Base-by-base conservation (phyloP, 176 grass and related monocot species). In the Ampelocalamus luodianensis region DNA sequence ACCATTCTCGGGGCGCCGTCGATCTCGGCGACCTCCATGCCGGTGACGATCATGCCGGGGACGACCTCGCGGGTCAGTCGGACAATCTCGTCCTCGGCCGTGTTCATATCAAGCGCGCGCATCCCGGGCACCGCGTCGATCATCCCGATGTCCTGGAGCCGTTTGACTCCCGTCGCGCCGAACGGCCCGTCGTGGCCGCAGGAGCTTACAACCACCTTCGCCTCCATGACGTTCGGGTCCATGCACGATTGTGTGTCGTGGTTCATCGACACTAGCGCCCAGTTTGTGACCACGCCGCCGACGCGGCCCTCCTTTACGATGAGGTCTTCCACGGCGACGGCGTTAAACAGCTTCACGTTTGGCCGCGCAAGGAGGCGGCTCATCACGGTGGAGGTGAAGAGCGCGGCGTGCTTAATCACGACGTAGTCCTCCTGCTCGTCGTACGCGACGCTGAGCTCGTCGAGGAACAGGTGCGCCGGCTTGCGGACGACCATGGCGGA, bases 21-120 rank as follows among this genome's bases (percentile, higher is more conserved):
- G 23, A 99, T 99, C 90, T 99, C 96, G 10, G 96, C 96, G 32
- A 96, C 96, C 86, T 99, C 96, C 96, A 99, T 99, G 3, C 96
- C 96, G 54, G 96, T 99, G 76, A 96, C 90, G 74, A 96, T 99
- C 93, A 99, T 99, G 49, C 93, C 91, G 0, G 93, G 96, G 34
- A 99, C 91, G 54, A 99, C 76, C 88, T 99, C 96, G 26, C 90
- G 87, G 5, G 96, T 99, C 65, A 99, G 87, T 44, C 93, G 56
- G 5, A 96, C 93, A 80, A 99, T 99, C 29, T 87, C 91, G n/a
- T 99, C 91, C 90, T 99, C 96, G 1, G 96, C 93, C 1, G 91
- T 78, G 84, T 96, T 96, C 96, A 99, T 99, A 81, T 99, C 96
- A 0, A 96, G 90, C 1, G 93, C 96, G 50, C 89, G 87, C 96